A percentile compares a stretch with the other conserved stretches of the same genome.
These are phyloP conservation scores for Globisporangium splendens DNA, from an alignment of 352 stramenopile genomes.

Conservation along the genomic window DNA sequence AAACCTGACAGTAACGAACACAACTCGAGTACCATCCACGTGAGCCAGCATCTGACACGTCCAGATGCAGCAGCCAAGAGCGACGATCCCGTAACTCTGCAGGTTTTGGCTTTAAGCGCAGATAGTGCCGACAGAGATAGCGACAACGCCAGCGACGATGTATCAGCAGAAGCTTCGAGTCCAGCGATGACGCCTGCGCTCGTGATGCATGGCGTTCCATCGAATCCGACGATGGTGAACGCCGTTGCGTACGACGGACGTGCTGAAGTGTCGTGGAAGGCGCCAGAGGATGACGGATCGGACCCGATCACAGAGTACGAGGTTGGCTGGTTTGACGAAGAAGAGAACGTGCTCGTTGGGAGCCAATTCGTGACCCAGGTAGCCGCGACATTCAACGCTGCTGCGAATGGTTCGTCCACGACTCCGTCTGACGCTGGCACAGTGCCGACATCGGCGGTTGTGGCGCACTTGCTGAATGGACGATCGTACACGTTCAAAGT, in stretches of 20 bases:
- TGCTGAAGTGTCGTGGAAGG: constrained; percentile 60
- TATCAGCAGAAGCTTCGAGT: neutral
- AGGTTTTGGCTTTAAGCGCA: no score
- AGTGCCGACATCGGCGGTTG: constrained; percentile 35
- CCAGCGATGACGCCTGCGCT: constrained; percentile 1
- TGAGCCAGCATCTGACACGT: neutral
- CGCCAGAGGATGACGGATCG: constrained; percentile 57
- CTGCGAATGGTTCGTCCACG: constrained; percentile 11
- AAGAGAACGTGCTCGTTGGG: constrained; percentile 33
- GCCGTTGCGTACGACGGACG: constrained; percentile 47
- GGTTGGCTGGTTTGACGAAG: constrained; percentile 57
- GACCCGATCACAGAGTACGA: constrained; percentile 62
- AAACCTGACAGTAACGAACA: neutral
- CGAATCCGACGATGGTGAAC: constrained; percentile 54
- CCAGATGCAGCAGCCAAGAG: no score
- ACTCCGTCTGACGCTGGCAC: neutral
- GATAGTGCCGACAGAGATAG: no score
- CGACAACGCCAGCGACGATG: neutral
- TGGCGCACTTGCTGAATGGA: constrained; percentile 52
- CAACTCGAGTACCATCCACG: neutral
- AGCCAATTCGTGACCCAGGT: constrained; percentile 33
- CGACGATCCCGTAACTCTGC: no score
- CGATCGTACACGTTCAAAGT: constrained; percentile 72
- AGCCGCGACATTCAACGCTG: constrained; percentile 15
- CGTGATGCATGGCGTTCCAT: constrained; percentile 55